These are phyloP conservation scores for Sphagnurus paluster DNA, from an alignment of 1,284 basidiomycete genomes.

Conservation along the genomic window DNA sequence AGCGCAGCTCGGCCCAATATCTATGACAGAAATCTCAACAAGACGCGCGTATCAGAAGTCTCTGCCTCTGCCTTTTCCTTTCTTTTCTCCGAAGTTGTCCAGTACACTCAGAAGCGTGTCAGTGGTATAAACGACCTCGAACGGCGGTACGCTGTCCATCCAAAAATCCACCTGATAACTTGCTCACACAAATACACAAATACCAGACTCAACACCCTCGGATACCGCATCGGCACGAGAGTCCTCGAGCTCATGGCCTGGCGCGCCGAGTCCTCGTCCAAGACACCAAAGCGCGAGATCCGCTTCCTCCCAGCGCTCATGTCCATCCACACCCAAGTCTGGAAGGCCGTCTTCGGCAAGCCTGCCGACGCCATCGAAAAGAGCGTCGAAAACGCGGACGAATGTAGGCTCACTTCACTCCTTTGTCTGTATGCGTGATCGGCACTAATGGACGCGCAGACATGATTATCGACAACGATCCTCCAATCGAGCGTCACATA, in stretches of 20 bases:
- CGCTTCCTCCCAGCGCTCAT: slow-evolving; percentile 87
- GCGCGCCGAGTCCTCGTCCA: slow-evolving; percentile 68
- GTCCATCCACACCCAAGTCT: slow-evolving; percentile 91
- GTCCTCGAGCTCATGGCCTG: slow-evolving; percentile 80
- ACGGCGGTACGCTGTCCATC: slow-evolving; percentile 51
- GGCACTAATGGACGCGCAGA: slow-evolving; percentile 50
- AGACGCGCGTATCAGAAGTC: slow-evolving; percentile 79
- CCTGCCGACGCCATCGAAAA: slow-evolving; percentile 94
- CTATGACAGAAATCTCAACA: slow-evolving; percentile 85
- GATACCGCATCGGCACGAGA: slow-evolving; percentile 85
- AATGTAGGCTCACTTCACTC: slow-evolving; percentile 62
- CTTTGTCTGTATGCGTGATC: slow-evolving; percentile 7
- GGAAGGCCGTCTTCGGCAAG: slow-evolving; percentile 92
- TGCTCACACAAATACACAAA: slow-evolving; percentile 13
- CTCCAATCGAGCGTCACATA: slow-evolving; percentile 87
- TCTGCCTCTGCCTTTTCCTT: slow-evolving; percentile 84
- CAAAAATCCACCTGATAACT: slow-evolving; percentile 1
- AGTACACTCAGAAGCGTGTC: slow-evolving; percentile 95
- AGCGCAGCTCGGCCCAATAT: slow-evolving; percentile 60
- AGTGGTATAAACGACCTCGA: slow-evolving; percentile 95
- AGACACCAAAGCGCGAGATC: slow-evolving; percentile 86
- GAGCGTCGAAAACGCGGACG: slow-evolving; percentile 93
- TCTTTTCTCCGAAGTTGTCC: slow-evolving; percentile 88
- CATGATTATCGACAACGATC: slow-evolving; percentile 98
- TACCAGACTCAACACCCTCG: slow-evolving; percentile 82